A percentile compares a stretch with the other conserved stretches of the same genome.
Conservation (phyloP, 306 rosid species). For the Inga leiocalycina region DNA sequence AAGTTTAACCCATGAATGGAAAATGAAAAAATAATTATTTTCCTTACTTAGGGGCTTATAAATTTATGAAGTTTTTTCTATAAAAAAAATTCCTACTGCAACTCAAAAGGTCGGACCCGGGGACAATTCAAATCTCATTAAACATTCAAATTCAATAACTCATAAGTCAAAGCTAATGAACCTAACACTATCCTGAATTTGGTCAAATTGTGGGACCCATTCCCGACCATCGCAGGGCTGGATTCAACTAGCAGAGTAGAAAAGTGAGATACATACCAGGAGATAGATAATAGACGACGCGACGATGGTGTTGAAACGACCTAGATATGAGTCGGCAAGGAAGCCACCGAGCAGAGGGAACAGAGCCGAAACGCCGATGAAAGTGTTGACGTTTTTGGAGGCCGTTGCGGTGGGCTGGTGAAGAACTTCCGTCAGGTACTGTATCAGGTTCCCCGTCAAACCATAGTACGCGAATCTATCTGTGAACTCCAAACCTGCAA, state of each 20-base stretch:
- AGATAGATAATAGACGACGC: slow-evolving; percentile 34
- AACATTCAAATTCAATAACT: no score
- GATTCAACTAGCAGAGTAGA: not conserved
- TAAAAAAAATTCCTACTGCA: no score
- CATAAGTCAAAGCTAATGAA: no score
- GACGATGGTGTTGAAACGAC: slow-evolving; percentile 59
- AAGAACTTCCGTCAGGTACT: slow-evolving; percentile 46
- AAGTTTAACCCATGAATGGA: no score
- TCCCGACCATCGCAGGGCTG: no score
- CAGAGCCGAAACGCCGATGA: slow-evolving; percentile 55
- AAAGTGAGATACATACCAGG: not conserved
- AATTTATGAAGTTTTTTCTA: no score
- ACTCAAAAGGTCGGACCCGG: no score
- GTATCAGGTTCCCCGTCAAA: slow-evolving; percentile 39
- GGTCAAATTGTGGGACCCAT: no score
- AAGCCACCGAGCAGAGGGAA: slow-evolving; percentile 56
- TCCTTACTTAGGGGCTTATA: no score
- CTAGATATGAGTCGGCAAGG: slow-evolving; percentile 54
- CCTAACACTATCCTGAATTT: no score
- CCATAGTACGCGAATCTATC: slow-evolving; percentile 61
- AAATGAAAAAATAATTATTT: no score
- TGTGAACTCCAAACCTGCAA: slow-evolving; percentile 47
- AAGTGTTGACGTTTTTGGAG: slow-evolving; percentile 60
- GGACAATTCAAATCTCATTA: no score
- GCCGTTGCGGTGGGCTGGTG: slow-evolving; percentile 48